Evolutionary conservation across 1,284 basidiomycete genomes (phyloP).

Genomic region (Leccinum proliferum): DNA sequence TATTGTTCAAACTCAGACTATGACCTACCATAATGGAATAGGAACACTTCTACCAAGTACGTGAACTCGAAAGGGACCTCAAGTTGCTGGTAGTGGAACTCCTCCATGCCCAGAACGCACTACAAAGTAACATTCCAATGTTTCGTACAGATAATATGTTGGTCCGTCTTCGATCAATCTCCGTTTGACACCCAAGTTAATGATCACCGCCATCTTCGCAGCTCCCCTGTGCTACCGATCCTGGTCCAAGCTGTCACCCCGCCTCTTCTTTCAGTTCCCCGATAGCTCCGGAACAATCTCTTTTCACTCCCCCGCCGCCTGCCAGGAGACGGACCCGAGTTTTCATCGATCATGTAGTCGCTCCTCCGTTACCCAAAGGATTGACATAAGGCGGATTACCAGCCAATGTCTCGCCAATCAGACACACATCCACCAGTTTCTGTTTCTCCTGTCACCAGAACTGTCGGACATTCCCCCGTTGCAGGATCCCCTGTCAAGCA

Average conservation of each 20-base stretch:
- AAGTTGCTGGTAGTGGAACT: not conserved
- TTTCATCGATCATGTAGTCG: constrained; percentile 16
- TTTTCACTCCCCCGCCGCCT: constrained; percentile 28
- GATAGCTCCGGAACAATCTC: constrained; percentile 13
- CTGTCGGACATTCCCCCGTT: not conserved
- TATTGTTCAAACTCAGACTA: not conserved
- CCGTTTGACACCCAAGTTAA: not conserved
- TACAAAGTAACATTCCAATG: constrained; percentile 20
- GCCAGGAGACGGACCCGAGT: constrained; percentile 8
- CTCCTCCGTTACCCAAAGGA: constrained; percentile 20
- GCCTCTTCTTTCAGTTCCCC: constrained; percentile 10
- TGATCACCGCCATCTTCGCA: constrained; percentile 6
- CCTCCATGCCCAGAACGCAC: not conserved
- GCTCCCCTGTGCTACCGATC: constrained; percentile 4
- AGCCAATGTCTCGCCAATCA: constrained; percentile 1
- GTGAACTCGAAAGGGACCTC: not conserved
- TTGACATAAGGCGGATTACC: constrained; percentile 19
- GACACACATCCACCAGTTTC: not conserved
- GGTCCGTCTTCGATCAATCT: constrained; percentile 12
- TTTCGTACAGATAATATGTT: constrained; percentile 2
- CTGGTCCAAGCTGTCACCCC: constrained; percentile 5
- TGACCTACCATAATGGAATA: not conserved
- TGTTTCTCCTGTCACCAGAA: not conserved
- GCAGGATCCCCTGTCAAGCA: not conserved
- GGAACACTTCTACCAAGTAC: not conserved